Conservation (phyloP, 306 rosid species). For the Canavalia ensiformis region DNA sequence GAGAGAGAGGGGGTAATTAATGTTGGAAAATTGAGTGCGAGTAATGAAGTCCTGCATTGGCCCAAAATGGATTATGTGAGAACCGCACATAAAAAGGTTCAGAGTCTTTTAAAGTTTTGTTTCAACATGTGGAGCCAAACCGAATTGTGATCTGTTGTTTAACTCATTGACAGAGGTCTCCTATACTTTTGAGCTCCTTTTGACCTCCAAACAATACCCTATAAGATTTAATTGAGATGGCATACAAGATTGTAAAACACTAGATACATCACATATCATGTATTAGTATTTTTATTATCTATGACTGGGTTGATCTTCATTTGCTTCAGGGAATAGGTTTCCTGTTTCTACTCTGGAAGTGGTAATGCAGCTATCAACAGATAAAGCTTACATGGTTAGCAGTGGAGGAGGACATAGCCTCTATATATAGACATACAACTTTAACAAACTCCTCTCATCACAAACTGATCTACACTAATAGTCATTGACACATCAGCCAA, state of each 20-base stretch:
- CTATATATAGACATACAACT: not conserved
- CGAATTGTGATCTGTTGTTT: not conserved
- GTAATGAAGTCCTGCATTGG: not conserved
- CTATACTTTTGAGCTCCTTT: not conserved
- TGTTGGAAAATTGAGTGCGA: not conserved
- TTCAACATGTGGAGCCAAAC: not conserved
- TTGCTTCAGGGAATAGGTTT: constrained; percentile 7
- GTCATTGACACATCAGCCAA: not conserved
- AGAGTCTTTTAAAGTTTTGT: not conserved
- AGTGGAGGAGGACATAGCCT: not conserved
- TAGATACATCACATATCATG: not conserved
- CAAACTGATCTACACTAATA: not conserved
- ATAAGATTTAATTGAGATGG: too few species aligned
- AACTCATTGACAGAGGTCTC: not conserved
- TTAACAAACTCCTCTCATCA: not conserved
- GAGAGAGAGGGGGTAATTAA: not conserved
- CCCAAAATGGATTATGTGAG: not conserved
- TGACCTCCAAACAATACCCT: not conserved
- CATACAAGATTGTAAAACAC: too few species aligned
- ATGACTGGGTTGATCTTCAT: not conserved
- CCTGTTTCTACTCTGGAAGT: not conserved
- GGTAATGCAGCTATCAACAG: not conserved
- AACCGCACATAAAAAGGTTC: not conserved
- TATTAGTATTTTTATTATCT: not conserved
- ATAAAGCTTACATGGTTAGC: not conserved